Conservation (phyloP, 148 eudicot genomes). For the Linanthus parryae region DNA sequence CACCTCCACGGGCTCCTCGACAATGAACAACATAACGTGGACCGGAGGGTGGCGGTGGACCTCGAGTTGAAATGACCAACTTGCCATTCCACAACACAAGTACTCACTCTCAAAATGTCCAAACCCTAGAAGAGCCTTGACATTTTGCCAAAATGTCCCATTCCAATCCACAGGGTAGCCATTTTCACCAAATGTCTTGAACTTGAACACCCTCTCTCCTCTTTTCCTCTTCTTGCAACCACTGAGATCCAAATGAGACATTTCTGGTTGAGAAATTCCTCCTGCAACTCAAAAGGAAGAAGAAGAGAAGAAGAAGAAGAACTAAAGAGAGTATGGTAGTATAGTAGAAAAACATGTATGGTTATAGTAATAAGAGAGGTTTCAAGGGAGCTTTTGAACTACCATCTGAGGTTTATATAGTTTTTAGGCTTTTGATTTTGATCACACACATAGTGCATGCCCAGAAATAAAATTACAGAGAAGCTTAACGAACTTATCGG, state of each 20-base stretch:
- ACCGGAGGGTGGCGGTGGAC: conserved; percentile 63
- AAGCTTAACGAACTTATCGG: conserved; percentile 2
- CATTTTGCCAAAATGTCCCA: conserved; percentile 59
- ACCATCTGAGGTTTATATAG: conserved; percentile 3
- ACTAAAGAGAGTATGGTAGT: background rate
- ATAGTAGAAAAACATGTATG: background rate
- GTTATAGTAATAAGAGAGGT: background rate
- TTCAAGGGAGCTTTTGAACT: background rate
- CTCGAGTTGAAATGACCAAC: conserved; percentile 89
- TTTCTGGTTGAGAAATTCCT: background rate
- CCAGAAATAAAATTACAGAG: conserved; percentile 28
- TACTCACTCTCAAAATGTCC: conserved; percentile 56
- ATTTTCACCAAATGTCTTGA: conserved; percentile 68
- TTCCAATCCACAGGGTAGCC: conserved; percentile 64
- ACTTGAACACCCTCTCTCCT: conserved; percentile 57
- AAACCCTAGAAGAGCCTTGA: conserved; percentile 53
- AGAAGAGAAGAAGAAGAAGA: background rate
- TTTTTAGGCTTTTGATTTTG: too few species aligned
- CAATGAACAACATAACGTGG: conserved; percentile 56
- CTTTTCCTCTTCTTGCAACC: conserved; percentile 69
- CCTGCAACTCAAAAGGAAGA: background rate
- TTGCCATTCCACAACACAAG: conserved; percentile 32
- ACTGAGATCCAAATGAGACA: conserved; percentile 27
- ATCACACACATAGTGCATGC: conserved; percentile 74
- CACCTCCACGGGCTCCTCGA: conserved; percentile 68